A percentile compares a stretch with the other conserved stretches of the same genome.
phyloP scores from a whole-genome alignment of 2,329 filamentous ascomycete species.

The Hymenoscyphus fraxineus region DNA sequence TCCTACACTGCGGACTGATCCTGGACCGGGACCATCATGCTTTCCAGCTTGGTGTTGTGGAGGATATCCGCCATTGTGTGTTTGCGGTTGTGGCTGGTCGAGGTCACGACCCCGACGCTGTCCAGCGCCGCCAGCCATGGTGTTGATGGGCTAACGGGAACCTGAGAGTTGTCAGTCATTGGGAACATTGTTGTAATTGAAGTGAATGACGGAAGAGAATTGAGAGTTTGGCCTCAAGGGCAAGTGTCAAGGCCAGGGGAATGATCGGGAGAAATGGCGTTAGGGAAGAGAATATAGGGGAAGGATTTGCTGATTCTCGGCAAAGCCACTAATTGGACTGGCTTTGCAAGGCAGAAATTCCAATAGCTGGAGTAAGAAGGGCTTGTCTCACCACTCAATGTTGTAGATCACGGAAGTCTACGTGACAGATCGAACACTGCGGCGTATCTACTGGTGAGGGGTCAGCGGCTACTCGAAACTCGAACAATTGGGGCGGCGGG shows the following conservation, averaged over 20 bases:
- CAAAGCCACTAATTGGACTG: background rate
- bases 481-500: background rate
- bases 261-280: background rate
- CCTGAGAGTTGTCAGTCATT: background rate
- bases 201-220: background rate
- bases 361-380: background rate
- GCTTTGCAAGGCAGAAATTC: background rate
- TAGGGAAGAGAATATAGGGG: background rate
- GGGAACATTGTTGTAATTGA: background rate
- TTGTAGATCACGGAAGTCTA: background rate
- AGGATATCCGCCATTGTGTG: too few species aligned
- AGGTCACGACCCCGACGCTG: background rate
- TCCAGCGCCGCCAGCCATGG: background rate
- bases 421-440: background rate
- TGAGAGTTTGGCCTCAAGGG: background rate
- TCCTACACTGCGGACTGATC: background rate
- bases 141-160: background rate
- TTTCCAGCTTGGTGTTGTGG: background rate
- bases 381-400: background rate
- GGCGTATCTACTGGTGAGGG: background rate
- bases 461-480: background rate
- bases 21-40: background rate
- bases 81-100: background rate
- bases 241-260: background rate
- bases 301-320: background rate